Evolutionary conservation across 805 yeast genomes (phyloP), one percentile per base, ranked within the genome.

Genomic region (Pichia pseudocactophila): DNA sequence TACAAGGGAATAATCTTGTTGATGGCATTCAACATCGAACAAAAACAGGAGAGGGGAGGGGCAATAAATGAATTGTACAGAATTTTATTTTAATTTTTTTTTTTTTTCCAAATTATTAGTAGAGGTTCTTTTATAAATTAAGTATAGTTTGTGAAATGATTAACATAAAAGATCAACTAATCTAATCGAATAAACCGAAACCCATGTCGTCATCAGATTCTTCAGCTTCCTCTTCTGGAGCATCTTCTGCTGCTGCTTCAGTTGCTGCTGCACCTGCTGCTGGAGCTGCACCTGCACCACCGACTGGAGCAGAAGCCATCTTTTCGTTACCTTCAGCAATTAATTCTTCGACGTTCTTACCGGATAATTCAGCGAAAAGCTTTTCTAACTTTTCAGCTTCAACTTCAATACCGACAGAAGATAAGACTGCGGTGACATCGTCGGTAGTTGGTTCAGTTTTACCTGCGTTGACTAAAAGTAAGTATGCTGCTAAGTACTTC

Each of bases 141-240:
- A 28, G 12, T 34, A 26, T 12, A 18, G 16, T 20, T 16, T 13
- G 26, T 12, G 7, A 17, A n/a, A 9, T 12, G 33, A 19, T 28
- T 27, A 38, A 25, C 19, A 39, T 34, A 41, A 25, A 10, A 37
- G 13, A 19, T 31, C 18, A 30, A 35, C 32, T 28, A 46, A 63
- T 59, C 78, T 92, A 92, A 80, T 92, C 99, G 83, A 92, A 92
- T 71, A 92, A 83, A 79, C 87, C 87, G 80, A 81, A 78, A 59
- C 88, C 88, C 86, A 80, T 80, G 52, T 58, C 63, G 68, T 78
- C 84, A 64, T 71, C 74, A 55, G 71, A 70, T 52, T 66, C 73
- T 60, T 67, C 73, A 50, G 64, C 68, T 47, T 62, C 71, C 51
- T 64, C 72, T 63, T 70, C 78, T 56, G 69, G 81, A 53, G 65